Evolutionary conservation across 495 filamentous ascomycete genomes (phyloP).

Genomic region (Annulohypoxylon maeteangense): DNA sequence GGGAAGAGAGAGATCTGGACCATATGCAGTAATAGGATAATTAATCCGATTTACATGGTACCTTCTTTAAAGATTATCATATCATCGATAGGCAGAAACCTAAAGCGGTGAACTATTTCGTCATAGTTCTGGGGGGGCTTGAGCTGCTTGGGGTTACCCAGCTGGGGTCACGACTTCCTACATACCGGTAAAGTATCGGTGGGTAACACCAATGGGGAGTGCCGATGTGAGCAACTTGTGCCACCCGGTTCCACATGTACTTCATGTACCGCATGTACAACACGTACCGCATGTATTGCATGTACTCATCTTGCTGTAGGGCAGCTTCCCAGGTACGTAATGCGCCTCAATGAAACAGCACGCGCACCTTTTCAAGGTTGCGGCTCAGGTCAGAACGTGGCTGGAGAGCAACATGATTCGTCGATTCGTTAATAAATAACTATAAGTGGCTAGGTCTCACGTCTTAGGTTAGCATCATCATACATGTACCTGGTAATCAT

Average conservation of each 20-base stretch:
- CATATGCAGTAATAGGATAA: slow-evolving; percentile 37
- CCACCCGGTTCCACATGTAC: not conserved
- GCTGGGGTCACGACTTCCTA: not conserved
- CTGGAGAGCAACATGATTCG: slow-evolving; percentile 29
- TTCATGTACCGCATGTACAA: not conserved
- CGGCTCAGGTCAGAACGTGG: slow-evolving; percentile 36
- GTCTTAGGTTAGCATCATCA: slow-evolving; percentile 10
- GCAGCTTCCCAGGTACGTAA: slow-evolving; percentile 19
- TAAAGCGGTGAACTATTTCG: slow-evolving; percentile 34
- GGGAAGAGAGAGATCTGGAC: slow-evolving; percentile 2
- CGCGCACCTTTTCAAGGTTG: slow-evolving; percentile 14
- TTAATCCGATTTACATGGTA: slow-evolving; percentile 31
- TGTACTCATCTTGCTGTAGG: not conserved
- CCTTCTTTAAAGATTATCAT: not conserved
- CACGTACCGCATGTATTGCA: not conserved
- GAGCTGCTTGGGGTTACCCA: not conserved
- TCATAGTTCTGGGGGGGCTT: slow-evolving; percentile 14
- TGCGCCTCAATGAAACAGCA: slow-evolving; percentile 42
- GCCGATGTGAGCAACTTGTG: not conserved
- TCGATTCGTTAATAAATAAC: not conserved
- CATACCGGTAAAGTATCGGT: no score
- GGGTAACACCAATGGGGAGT: not conserved
- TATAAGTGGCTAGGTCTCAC: slow-evolving; percentile 27
- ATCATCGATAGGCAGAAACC: slow-evolving; percentile 32
- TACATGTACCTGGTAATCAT: not conserved